Conservation (phyloP, 208 protist genomes). For the Acanthamoeba healyi region DNA sequence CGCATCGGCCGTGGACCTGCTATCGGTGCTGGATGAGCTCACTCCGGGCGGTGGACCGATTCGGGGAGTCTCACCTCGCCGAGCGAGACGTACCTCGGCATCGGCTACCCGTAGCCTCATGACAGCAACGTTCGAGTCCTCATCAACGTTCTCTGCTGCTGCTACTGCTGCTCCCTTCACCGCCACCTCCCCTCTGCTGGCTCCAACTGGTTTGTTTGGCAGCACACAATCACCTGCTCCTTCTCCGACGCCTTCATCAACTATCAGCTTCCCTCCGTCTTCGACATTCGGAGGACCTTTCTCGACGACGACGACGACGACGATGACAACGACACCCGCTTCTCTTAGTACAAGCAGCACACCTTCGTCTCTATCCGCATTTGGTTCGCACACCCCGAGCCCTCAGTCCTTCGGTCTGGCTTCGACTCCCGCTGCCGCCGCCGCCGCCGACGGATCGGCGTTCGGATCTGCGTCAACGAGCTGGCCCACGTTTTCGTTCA, state of each 20-base stretch:
- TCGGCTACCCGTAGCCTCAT: neutral
- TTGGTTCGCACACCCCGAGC: too few species aligned
- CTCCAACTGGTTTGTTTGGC: neutral
- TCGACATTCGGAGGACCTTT: too few species aligned
- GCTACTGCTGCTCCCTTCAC: neutral
- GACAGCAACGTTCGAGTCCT: neutral
- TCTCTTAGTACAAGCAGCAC: too few species aligned
- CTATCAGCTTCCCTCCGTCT: neutral
- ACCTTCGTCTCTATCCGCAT: too few species aligned
- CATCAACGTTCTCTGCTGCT: too few species aligned
- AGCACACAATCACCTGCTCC: neutral
- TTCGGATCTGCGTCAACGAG: neutral
- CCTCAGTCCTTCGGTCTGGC: neutral
- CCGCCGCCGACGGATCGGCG: neutral
- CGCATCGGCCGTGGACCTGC: neutral
- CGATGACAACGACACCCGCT: too few species aligned
- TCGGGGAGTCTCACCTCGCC: neutral
- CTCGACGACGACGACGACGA: too few species aligned
- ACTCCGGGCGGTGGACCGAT: neutral
- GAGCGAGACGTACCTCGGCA: neutral
- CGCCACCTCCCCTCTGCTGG: too few species aligned
- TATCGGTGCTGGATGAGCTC: conserved; percentile 15
- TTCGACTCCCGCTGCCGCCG: neutral
- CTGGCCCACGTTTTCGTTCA: conserved; percentile 43
- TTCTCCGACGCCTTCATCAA: neutral